A percentile compares a stretch with the other conserved stretches of the same genome.
phyloP scores from a whole-genome alignment of 2,329 filamentous ascomycete genomes.

The Exophiala calicioides region DNA sequence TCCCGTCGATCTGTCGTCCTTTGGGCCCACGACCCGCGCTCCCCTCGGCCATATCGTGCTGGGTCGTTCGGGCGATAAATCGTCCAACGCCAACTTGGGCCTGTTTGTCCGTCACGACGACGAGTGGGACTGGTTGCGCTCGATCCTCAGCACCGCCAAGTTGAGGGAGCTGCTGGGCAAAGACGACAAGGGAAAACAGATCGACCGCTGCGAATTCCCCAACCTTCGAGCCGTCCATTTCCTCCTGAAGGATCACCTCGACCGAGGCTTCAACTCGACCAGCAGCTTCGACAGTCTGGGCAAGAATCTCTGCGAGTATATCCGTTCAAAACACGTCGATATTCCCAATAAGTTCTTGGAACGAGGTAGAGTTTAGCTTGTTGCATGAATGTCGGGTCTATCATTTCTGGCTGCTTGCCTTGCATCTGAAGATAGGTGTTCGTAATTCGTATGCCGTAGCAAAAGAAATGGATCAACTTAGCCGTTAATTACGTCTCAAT shows the following conservation, averaged over 20 bases:
- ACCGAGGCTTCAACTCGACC: conserved; percentile 12
- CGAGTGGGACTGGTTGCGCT: conserved; percentile 48
- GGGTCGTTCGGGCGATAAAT: conserved; percentile 48
- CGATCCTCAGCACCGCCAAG: conserved; percentile 14
- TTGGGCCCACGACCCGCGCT: conserved; percentile 33
- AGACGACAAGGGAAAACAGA: conserved; percentile 10
- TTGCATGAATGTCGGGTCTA: no score
- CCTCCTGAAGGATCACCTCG: conserved; percentile 18
- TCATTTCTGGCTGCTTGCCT: no score
- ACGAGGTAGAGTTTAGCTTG: no score
- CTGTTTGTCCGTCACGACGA: conserved; percentile 47
- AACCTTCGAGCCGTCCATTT: conserved; percentile 23
- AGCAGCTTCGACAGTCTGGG: conserved; percentile 17
- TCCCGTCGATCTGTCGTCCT: conserved; percentile 22
- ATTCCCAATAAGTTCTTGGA: conserved; percentile 20
- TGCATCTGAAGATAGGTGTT: no score
- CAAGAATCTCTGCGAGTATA: conserved; percentile 23
- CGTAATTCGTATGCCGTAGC: no score
- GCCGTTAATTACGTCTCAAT: no score
- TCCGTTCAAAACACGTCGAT: conserved; percentile 20
- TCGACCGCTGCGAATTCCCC: conserved; percentile 24
- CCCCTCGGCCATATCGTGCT: conserved; percentile 40
- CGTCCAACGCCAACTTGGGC: conserved; percentile 47
- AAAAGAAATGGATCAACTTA: no score
- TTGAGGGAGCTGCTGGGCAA: conserved; percentile 21